Evolutionary conservation across 73 alveolate genomes (phyloP).

Genomic region (Paramecium primaurelia): DNA sequence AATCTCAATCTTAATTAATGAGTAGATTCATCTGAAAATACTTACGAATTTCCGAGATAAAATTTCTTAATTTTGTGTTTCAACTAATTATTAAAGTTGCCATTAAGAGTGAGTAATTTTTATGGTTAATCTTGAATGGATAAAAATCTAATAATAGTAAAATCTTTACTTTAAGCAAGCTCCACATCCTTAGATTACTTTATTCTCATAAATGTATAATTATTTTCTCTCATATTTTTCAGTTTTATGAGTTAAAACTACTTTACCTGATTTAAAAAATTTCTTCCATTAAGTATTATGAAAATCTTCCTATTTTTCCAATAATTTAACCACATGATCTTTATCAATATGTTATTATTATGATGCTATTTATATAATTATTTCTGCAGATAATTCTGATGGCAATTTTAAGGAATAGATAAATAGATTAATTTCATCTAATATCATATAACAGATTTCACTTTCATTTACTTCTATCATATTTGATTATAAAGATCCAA

Average conservation of each 20-base stretch:
- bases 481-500: neutral
- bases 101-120: neutral
- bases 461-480: conserved; percentile 39
- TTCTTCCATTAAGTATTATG: conserved; percentile 46
- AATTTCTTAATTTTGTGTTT: neutral
- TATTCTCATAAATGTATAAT: neutral
- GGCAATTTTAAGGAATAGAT: conserved; percentile 9
- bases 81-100: neutral
- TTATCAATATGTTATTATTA: conserved; percentile 17
- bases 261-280: conserved; percentile 9
- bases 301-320: conserved; percentile 52
- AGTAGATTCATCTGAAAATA: neutral
- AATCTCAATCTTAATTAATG: neutral
- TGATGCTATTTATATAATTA: conserved; percentile 37
- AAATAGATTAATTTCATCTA: conserved; percentile 46
- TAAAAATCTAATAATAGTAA: neutral
- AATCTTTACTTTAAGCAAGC: neutral
- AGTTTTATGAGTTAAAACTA: neutral
- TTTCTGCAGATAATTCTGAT: conserved; percentile 43
- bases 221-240: conserved; percentile 47
- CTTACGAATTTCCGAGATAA: neutral
- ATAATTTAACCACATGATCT: conserved; percentile 44
- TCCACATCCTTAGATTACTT: neutral
- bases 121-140: conserved; percentile 29
- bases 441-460: conserved; percentile 45